Conservation (phyloP, 768 basidiomycete species). For the Lactarius akahatsu region DNA sequence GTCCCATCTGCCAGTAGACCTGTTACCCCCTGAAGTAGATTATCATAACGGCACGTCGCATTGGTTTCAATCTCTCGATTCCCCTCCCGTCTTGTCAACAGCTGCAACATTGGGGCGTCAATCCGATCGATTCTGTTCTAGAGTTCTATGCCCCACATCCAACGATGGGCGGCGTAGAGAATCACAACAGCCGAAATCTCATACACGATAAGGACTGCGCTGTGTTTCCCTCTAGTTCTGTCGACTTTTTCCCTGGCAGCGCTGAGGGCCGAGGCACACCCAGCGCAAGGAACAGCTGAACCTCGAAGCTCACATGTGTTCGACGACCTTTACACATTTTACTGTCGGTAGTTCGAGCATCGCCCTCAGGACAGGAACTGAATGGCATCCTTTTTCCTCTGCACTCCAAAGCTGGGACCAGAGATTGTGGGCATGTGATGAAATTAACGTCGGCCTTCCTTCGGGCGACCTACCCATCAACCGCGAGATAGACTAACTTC, state of each 20-base stretch:
- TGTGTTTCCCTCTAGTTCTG: conserved; percentile 15
- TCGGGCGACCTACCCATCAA: conserved; percentile 13
- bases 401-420: conserved; percentile 7
- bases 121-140: conserved; percentile 14
- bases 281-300: conserved; percentile 26
- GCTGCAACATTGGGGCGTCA: conserved; percentile 10
- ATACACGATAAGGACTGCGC: conserved; percentile 11
- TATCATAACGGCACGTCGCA: conserved; percentile 8
- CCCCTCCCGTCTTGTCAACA: conserved; percentile 10
- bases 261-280: conserved; percentile 9
- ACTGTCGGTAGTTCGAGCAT: conserved; percentile 18
- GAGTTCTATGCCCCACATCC: conserved; percentile 16
- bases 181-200: conserved; percentile 11
- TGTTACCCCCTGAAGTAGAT: conserved; percentile 6
- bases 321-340: conserved; percentile 17
- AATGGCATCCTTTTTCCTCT: conserved; percentile 23
- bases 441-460: conserved; percentile 9
- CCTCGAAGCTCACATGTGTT: conserved; percentile 27
- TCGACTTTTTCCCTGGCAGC: conserved; percentile 18
- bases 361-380: conserved; percentile 3
- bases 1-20: conserved; percentile 16
- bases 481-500: conserved; percentile 9
- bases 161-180: conserved; percentile 15
- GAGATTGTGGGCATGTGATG: conserved; percentile 10
- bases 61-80: neutral